These are phyloP conservation scores for Corymbia citriodora DNA, from an alignment of 441 rosid species.

Conservation along the genomic window DNA sequence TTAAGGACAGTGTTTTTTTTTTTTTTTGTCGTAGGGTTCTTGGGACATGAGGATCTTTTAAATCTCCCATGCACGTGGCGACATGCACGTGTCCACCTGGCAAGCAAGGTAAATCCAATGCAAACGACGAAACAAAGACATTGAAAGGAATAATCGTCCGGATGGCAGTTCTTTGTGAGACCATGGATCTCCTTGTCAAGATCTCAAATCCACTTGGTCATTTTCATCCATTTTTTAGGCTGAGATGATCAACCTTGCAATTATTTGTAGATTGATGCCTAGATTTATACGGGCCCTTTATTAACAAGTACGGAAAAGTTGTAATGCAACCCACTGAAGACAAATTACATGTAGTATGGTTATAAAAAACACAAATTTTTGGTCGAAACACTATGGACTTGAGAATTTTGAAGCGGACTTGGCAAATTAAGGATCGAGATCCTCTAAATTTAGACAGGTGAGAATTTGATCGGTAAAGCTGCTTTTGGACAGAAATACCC, in stretches of 20 bases:
- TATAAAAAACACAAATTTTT: background rate
- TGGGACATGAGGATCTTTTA: constrained; percentile 11
- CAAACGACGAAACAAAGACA: constrained; percentile 48
- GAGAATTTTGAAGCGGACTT: background rate
- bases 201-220: constrained; percentile 18
- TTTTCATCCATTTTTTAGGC: background rate
- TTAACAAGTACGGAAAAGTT: too few relatives aligned
- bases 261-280: background rate
- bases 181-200: constrained; percentile 4
- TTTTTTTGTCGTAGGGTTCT: background rate
- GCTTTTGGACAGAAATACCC: background rate
- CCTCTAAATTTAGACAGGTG: background rate
- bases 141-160: constrained; percentile 49
- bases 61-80: constrained; percentile 50
- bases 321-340: background rate
- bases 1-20: background rate
- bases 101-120: constrained; percentile 29
- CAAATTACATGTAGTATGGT: background rate
- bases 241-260: background rate
- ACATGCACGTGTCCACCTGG: constrained; percentile 48
- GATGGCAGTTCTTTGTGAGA: constrained; percentile 11
- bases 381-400: background rate
- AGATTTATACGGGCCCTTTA: background rate
- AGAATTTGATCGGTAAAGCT: background rate
- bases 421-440: background rate